Evolutionary conservation across 2,329 filamentous ascomycete genomes (phyloP).

Genomic region (Colletotrichum phormii): DNA sequence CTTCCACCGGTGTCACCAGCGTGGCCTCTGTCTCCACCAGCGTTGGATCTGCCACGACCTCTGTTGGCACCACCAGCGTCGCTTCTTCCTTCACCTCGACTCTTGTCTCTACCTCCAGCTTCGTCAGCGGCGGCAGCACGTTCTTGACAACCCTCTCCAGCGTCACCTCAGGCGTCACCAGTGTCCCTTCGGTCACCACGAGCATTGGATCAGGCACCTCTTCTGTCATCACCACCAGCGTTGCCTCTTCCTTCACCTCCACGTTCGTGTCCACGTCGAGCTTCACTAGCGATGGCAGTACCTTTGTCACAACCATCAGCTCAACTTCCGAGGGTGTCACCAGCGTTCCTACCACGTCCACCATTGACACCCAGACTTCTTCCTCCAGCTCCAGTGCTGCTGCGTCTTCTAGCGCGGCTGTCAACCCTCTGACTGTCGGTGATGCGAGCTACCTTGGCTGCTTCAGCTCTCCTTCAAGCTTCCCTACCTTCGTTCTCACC

Average conservation of each 20-base stretch:
- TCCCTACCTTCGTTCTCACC: conserved; percentile 41
- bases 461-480: conserved; percentile 40
- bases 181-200: not conserved
- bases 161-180: not conserved
- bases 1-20: not conserved
- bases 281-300: not conserved
- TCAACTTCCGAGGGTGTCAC: not conserved
- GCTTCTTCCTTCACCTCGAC: not conserved
- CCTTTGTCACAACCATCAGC: not conserved
- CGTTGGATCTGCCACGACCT: not conserved
- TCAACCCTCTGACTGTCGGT: conserved; percentile 20
- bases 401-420: not conserved
- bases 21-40: not conserved
- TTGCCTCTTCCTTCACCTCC: not conserved
- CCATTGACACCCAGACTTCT: not conserved
- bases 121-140: not conserved
- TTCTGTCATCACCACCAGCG: not conserved
- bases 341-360: not conserved
- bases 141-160: not conserved
- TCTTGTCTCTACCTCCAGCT: not conserved
- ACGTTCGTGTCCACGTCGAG: not conserved
- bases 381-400: not conserved
- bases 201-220: not conserved
- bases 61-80: not conserved
- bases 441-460: conserved; percentile 44